These are phyloP conservation scores for Beauveria asiatica DNA, from an alignment of 2,329 filamentous ascomycete genomes.

Conservation along the genomic window DNA sequence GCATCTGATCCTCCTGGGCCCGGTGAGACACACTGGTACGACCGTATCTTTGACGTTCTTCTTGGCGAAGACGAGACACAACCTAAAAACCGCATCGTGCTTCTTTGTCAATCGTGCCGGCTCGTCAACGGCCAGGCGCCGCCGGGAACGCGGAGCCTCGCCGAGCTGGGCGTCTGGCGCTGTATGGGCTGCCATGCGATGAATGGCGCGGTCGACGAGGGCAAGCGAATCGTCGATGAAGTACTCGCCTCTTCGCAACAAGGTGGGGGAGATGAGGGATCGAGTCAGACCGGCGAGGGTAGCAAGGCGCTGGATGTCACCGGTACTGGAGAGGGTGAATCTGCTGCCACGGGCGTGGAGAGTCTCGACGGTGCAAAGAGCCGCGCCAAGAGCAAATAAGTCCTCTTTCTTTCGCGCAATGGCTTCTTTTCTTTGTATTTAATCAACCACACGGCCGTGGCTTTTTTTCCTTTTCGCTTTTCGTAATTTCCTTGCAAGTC, in stretches of 20 bases:
- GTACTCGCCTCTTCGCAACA: conserved; percentile 34
- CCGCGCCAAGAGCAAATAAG: conserved; percentile 18
- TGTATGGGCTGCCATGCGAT: conserved; percentile 75
- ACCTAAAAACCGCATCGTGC: conserved; percentile 78
- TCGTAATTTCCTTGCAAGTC: neutral
- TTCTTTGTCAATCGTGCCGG: conserved; percentile 75
- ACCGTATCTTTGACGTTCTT: conserved; percentile 82
- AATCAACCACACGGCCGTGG: neutral
- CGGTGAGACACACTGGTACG: conserved; percentile 71
- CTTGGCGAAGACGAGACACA: conserved; percentile 92
- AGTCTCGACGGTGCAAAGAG: conserved; percentile 19
- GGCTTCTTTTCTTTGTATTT: neutral
- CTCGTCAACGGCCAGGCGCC: conserved; percentile 95
- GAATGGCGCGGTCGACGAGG: conserved; percentile 77
- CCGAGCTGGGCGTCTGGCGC: conserved; percentile 79
- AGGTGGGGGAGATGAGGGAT: conserved; percentile 12
- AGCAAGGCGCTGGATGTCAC: conserved; percentile 10
- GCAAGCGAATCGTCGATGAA: conserved; percentile 61
- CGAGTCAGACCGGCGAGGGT: conserved; percentile 12
- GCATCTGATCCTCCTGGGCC: conserved; percentile 8
- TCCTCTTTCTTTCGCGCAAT: neutral
- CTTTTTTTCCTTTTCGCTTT: neutral
- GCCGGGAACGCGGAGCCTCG: conserved; percentile 66
- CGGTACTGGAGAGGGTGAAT: neutral
- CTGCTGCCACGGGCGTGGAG: conserved; percentile 9